These are phyloP conservation scores for Inga laurina DNA, from an alignment of 306 rosid genomes.

Conservation along the genomic window DNA sequence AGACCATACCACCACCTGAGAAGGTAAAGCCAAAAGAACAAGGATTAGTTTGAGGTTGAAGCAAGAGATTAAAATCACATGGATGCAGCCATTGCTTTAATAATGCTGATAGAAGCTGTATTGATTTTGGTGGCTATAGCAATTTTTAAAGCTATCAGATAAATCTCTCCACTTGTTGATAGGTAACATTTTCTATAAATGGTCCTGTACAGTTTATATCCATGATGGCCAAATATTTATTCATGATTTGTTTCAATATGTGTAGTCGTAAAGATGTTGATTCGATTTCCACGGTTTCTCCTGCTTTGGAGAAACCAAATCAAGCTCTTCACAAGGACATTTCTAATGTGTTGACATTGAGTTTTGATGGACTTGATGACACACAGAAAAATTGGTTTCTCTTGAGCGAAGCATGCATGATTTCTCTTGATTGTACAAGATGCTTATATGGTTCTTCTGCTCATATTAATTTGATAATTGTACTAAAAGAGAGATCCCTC, in stretches of 20 bases:
- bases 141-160: not conserved
- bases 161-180: not conserved
- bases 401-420: not conserved
- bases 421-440: not conserved
- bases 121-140: too few species aligned
- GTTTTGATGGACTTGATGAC: too few species aligned
- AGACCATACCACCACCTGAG: too few species aligned
- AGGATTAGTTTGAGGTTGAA: too few species aligned
- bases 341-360: not conserved
- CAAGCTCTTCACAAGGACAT: not conserved
- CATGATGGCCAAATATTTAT: not conserved
- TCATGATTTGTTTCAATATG: not conserved
- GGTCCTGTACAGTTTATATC: not conserved
- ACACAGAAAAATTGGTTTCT: too few species aligned
- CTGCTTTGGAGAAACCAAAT: not conserved
- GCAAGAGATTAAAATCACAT: too few species aligned
- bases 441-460: not conserved
- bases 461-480: not conserved
- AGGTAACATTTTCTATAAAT: not conserved
- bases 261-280: not conserved
- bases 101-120: too few species aligned
- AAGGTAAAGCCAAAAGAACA: too few species aligned
- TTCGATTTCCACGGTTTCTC: not conserved
- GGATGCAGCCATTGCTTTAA: too few species aligned
- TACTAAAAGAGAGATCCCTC: not conserved